Percentiles rank a stretch among this genome's conserved stretches.
phyloP scores from a whole-genome alignment of 2,329 filamentous ascomycete species.

The Ascochyta viciae-villosae region DNA sequence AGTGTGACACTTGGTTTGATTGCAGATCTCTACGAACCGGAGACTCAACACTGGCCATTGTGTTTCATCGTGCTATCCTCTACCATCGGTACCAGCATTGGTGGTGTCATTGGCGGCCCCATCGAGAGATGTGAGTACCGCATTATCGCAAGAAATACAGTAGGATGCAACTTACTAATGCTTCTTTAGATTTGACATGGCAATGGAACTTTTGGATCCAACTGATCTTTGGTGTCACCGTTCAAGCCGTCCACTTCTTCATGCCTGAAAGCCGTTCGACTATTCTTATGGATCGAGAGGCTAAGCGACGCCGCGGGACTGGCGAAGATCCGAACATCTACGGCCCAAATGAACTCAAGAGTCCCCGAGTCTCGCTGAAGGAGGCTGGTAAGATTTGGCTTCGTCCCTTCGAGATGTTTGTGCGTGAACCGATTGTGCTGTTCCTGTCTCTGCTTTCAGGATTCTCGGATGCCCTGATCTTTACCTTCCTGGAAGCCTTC shows the following conservation, averaged over 20 bases:
- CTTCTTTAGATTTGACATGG: constrained; percentile 63
- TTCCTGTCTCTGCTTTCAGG: constrained; percentile 74
- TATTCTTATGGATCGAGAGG: constrained; percentile 77
- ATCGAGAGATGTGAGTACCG: constrained; percentile 49
- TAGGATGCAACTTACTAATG: constrained; percentile 59
- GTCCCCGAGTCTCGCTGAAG: constrained; percentile 38
- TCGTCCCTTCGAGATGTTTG: constrained; percentile 67
- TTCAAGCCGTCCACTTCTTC: constrained; percentile 71
- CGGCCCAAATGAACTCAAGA: constrained; percentile 72
- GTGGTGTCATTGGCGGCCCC: constrained; percentile 69
- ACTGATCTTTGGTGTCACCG: constrained; percentile 74
- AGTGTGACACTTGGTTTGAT: constrained; percentile 69
- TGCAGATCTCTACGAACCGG: constrained; percentile 65
- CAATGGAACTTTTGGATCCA: constrained; percentile 83
- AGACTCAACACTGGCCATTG: constrained; percentile 65
- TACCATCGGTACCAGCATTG: constrained; percentile 75
- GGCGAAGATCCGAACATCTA: constrained; percentile 67
- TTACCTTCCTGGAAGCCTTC: constrained; percentile 78
- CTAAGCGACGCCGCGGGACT: constrained; percentile 72
- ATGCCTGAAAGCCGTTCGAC: constrained; percentile 77
- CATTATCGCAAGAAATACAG: constrained; percentile 57
- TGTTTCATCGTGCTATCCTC: constrained; percentile 60
- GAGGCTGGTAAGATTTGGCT: constrained; percentile 58
- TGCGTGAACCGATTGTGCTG: constrained; percentile 76
- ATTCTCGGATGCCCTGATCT: constrained; percentile 78